These are phyloP conservation scores for Tolypocladium endophyticum DNA, from an alignment of 2,329 filamentous ascomycete genomes.

Conservation along the genomic window DNA sequence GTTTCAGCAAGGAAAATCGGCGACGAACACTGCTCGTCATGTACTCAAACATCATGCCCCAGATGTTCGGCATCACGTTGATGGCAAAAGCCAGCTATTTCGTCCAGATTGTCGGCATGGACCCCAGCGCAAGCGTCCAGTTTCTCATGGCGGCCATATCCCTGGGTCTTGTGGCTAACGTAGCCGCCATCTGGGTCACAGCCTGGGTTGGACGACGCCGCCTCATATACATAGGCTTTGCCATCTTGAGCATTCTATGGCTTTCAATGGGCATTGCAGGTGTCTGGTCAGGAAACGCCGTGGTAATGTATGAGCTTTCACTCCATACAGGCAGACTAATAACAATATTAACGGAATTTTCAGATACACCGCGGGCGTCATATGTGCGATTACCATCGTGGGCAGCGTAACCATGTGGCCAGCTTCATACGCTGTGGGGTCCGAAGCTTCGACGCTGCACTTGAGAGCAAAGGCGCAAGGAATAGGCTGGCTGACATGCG, in stretches of 20 bases:
- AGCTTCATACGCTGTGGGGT: not conserved
- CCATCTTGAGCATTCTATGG: not conserved
- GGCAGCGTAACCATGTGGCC: not conserved
- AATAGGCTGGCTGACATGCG: not conserved
- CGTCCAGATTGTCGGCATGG: not conserved
- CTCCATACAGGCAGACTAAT: too few relatives aligned
- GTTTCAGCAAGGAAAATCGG: conserved; percentile 31
- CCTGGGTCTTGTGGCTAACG: not conserved
- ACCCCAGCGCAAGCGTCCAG: not conserved
- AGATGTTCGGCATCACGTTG: not conserved
- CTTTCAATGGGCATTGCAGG: not conserved
- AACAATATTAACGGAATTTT: not conserved
- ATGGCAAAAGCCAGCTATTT: not conserved
- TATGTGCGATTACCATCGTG: not conserved
- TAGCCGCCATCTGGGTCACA: not conserved
- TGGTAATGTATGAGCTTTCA: not conserved
- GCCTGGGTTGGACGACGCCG: not conserved
- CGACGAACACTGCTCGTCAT: conserved; percentile 29
- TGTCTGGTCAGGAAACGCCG: not conserved
- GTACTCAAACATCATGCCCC: conserved; percentile 12
- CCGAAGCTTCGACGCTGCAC: not conserved
- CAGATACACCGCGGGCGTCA: not conserved
- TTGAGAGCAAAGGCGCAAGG: not conserved
- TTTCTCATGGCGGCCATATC: not conserved
- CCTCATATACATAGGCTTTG: not conserved